Evolutionary conservation across 1,284 basidiomycete genomes (phyloP).

Genomic region (Ceratobasidium sp.): DNA sequence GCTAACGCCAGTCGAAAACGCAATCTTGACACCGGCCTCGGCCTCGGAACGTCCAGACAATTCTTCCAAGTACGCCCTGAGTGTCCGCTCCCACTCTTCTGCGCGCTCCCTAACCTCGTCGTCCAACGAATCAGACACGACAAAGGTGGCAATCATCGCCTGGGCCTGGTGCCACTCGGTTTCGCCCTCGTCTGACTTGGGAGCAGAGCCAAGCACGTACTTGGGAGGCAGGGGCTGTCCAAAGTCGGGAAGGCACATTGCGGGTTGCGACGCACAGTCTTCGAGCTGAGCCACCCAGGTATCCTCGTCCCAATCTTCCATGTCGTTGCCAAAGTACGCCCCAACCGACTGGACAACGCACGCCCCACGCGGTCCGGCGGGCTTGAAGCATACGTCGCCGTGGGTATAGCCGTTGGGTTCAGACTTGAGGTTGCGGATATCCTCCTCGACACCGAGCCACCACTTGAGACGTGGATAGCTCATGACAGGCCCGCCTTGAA

Average conservation of each 20-base stretch:
- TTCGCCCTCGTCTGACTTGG: conserved; percentile 54
- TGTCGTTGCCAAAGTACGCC: conserved; percentile 86
- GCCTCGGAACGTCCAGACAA: conserved; percentile 57
- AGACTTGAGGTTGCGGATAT: conserved; percentile 76
- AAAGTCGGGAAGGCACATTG: conserved; percentile 89
- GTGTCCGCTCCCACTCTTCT: conserved; percentile 87
- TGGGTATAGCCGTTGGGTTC: conserved; percentile 70
- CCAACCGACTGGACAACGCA: conserved; percentile 93
- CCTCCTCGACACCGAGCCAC: conserved; percentile 79
- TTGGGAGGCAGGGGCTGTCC: conserved; percentile 90
- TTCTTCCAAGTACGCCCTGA: conserved; percentile 69
- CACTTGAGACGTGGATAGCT: conserved; percentile 83
- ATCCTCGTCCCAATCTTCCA: conserved; percentile 71
- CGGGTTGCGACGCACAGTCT: conserved; percentile 79
- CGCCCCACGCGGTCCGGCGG: conserved; percentile 75
- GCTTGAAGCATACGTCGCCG: conserved; percentile 91
- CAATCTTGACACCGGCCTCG: conserved; percentile 73
- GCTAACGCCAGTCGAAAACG: conserved; percentile 90
- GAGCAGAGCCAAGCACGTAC: conserved; percentile 87
- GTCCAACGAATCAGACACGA: conserved; percentile 86
- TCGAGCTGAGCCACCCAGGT: conserved; percentile 75
- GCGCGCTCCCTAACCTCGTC: conserved; percentile 62
- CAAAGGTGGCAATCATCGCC: conserved; percentile 86
- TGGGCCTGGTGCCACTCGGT: conserved; percentile 71
- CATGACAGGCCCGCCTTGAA: conserved; percentile 61